Base-by-base conservation (phyloP, 768 basidiomycete genomes). In the Mycena pura region DNA sequence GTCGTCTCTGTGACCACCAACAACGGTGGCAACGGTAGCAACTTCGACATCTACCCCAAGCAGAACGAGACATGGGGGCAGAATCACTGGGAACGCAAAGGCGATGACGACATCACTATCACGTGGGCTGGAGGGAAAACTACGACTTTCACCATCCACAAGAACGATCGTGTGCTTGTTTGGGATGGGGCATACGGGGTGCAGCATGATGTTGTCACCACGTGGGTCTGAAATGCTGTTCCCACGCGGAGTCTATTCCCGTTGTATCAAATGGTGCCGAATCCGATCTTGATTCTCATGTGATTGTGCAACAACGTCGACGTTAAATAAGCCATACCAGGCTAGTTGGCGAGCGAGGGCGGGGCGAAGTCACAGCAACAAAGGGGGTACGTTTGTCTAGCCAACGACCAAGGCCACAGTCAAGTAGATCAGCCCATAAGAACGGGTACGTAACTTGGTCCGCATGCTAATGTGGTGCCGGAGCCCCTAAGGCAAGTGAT, bases 1-100 rank as follows among this genome's bases (percentile, higher is more conserved):
- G 34, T 43, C 22, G 57, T 52, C 27, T 15, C 48, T 25, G 31
- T 59, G 40, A 41, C 47, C 7, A 41, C 9, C n/a, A 47, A 3
- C 15, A 19, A 27, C n/a, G 40, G 40, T 24, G 57, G 57, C 32
- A 27, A 25, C 31, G 15, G n/a, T 3, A 17, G 39, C 27, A 25
- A 49, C 57, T 59, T 22, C 48, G 38, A 39, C 6, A 21, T 57
- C 56, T 29, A 43, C 51, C 40, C 51, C 51, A 53, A 53, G 39
- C 39, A 43, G n/a, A 53, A 53, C 21, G 51, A 53, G 51, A 53
- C 25, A 31, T 21, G 19, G 15, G 36, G 7, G 11, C 39, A 10
- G 38, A 53, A 53, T 53, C 39, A 31, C 11, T 53, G 39, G 39
- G 10, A 0, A 21, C 51, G 51, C 40, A 13, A 19, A 15, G 51